phyloP scores from a whole-genome alignment of 2,329 filamentous ascomycete genomes.

The Pestalotiopsis sp. region DNA sequence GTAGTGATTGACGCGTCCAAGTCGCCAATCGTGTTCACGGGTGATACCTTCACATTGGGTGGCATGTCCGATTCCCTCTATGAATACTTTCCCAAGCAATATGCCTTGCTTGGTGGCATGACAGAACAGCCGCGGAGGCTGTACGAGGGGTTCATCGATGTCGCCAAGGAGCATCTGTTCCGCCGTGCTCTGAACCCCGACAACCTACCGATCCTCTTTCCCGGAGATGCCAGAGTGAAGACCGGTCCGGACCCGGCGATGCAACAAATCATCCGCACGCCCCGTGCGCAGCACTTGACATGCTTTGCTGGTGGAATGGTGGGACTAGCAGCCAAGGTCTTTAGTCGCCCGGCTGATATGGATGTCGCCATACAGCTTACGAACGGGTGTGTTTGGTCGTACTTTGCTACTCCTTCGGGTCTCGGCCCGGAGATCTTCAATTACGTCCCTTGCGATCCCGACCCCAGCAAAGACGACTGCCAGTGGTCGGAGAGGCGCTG shows the following conservation, averaged over 20 bases:
- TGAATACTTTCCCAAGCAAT: constrained; percentile 69
- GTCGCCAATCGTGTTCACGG: constrained; percentile 55
- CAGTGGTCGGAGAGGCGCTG: constrained; percentile 32
- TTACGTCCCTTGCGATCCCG: constrained; percentile 41
- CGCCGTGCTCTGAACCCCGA: constrained; percentile 45
- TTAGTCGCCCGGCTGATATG: constrained; percentile 57
- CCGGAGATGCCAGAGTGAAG: constrained; percentile 45
- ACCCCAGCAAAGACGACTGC: constrained; percentile 29
- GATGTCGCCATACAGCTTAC: constrained; percentile 60
- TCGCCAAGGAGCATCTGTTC: constrained; percentile 48
- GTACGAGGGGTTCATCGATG: constrained; percentile 46
- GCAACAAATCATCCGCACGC: constrained; percentile 27
- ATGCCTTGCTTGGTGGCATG: constrained; percentile 66
- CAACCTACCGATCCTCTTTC: constrained; percentile 47
- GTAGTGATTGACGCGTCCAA: constrained; percentile 52
- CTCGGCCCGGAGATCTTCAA: constrained; percentile 65
- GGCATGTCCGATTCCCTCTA: constrained; percentile 61
- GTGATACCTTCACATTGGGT: constrained; percentile 58
- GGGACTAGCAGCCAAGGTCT: constrained; percentile 61
- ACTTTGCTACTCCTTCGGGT: constrained; percentile 57
- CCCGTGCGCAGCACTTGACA: constrained; percentile 56
- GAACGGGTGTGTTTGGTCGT: constrained; percentile 67
- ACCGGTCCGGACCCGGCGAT: constrained; percentile 20
- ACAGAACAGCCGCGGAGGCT: constrained; percentile 51
- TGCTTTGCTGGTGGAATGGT: constrained; percentile 71